Base-by-base conservation (phyloP, 129 eudicot genomes). In the Artemisia annua region DNA sequence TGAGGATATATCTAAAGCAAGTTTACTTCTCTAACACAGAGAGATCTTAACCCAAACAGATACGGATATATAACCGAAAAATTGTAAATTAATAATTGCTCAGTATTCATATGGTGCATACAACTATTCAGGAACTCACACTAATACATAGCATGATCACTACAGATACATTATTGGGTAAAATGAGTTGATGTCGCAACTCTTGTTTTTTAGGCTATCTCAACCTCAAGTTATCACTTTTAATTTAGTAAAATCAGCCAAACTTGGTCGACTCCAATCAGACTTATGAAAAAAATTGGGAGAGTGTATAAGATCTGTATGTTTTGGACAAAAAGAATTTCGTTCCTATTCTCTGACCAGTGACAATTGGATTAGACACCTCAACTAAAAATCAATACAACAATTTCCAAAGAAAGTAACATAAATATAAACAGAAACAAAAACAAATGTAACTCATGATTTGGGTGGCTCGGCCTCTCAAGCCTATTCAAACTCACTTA, bases 141-240 rank as follows among this genome's bases (percentile, higher is more conserved):
- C 18, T 22, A 35, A 5, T 35, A 58, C 17, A 5, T 20, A 48
- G 4, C 7, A 46, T 18, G 56, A 48, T 67, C 35, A 48, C 15
- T 48, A 1, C 35, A 15, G 48, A 14, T 11, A 61, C 48, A 15
- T 8, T 30, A 13, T 61, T 24, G 18, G 8, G 46, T 7, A 1
- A 22, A 61, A 48, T 28, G 48, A 61, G 44, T 11, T 22, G 48
- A 12, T 18, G 63, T 58, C n/a, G 11, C 66, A 14, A 7, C 44
- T 61, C 20, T 28, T 13, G 44, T 59, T 61, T 61, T 61, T 14
- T 16, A 12, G 66, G 48, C 20, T 28, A 61, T 61, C 66, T 61
- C 66, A 61, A 12, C 17, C 48, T 28, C 66, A 61, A 24, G 48
- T 61, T 30, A 61, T 61, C 18, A 28, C 20, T 17, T 28, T 3